Conservation (phyloP, 2,329 filamentous ascomycete species). For the Aspergillus sp. region DNA sequence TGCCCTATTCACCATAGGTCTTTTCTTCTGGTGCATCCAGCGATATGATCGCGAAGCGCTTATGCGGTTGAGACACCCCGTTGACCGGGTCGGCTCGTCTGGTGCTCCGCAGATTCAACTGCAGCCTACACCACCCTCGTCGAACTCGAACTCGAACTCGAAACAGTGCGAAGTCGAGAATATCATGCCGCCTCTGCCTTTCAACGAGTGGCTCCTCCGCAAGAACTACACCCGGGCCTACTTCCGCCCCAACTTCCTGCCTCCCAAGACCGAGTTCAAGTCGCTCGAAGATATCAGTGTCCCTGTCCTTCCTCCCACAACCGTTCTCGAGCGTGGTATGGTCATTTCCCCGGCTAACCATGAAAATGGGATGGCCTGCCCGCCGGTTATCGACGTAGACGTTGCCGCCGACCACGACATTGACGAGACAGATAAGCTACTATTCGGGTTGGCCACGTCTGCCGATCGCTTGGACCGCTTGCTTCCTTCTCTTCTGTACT, state of each 20-base stretch:
- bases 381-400: constrained; percentile 41
- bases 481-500: constrained; percentile 43
- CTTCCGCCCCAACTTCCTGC: constrained; percentile 40
- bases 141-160: not conserved
- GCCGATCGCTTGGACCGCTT: constrained; percentile 43
- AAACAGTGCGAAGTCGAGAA: constrained; percentile 37
- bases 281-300: constrained; percentile 39
- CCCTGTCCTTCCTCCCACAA: constrained; percentile 40
- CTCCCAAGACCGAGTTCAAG: constrained; percentile 37
- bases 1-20: constrained; percentile 37
- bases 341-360: constrained; percentile 35
- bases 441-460: constrained; percentile 45
- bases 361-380: constrained; percentile 36
- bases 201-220: constrained; percentile 43
- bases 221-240: constrained; percentile 47
- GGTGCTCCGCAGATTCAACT: constrained; percentile 24
- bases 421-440: constrained; percentile 41
- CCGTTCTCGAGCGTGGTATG: constrained; percentile 40
- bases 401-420: constrained; percentile 41
- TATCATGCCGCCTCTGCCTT: constrained; percentile 35
- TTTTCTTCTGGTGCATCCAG: constrained; percentile 44
- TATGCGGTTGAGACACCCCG: constrained; percentile 36
- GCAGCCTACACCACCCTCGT: constrained; percentile 17
- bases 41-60: constrained; percentile 40
- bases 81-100: constrained; percentile 25